Conservation (phyloP, 2,329 filamentous ascomycete species). For the Metarhizium album region DNA sequence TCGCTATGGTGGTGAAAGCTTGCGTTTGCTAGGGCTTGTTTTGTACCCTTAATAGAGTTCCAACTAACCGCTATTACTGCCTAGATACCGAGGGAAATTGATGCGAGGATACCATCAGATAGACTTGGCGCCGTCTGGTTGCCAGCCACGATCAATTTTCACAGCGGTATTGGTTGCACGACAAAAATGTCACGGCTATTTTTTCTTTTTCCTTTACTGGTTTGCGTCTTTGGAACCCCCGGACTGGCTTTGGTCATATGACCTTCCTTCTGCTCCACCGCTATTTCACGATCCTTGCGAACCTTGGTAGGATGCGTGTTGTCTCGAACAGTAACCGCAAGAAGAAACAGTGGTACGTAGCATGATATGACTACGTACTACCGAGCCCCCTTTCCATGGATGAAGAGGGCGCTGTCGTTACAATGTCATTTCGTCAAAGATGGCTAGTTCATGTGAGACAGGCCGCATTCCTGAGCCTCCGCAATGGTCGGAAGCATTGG, state of each 20-base stretch:
- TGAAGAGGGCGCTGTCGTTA: neutral
- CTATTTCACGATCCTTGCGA: neutral
- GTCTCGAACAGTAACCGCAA: neutral
- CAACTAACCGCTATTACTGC: no score
- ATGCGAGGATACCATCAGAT: no score
- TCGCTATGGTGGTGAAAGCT: neutral
- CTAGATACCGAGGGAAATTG: no score
- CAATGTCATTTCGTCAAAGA: neutral
- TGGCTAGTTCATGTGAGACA: neutral
- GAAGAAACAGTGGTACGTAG: neutral
- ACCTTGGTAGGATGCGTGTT: neutral
- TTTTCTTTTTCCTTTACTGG: neutral
- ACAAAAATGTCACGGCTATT: neutral
- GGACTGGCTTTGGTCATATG: neutral
- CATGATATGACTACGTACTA: no score
- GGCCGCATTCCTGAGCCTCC: neutral
- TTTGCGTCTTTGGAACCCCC: slow-evolving; percentile 1
- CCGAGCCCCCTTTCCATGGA: neutral
- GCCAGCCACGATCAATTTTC: no score
- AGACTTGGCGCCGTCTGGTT: no score
- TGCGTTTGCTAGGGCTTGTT: neutral
- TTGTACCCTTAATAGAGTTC: no score
- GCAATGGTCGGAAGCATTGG: neutral
- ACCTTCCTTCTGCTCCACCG: slow-evolving; percentile 1
- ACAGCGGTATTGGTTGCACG: no score